Base-by-base conservation (phyloP, 306 rosid species). In the Vigna reflexopilosa region DNA sequence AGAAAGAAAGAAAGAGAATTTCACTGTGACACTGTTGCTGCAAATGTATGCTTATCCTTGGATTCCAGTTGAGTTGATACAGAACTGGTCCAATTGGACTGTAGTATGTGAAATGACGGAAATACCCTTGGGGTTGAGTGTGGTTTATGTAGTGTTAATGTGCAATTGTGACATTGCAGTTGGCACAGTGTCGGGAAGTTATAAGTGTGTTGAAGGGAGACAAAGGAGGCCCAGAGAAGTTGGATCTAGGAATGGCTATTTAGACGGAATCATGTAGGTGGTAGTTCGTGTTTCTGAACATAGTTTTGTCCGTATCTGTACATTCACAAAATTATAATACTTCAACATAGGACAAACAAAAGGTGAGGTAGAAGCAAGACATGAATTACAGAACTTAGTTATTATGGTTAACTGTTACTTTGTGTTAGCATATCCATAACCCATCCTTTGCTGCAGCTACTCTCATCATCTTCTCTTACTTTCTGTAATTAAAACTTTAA, bases 41-140 rank as follows among this genome's bases (percentile, higher is more conserved):
- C 47, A 61, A 72, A 47, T 78, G 86, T 76, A 63, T 70, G 73
- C 86, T 86, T 87, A 87, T 86, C 88, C 77, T 38, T 80, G 44
- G 83, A 66, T 80, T 62, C 73, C 77, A 83, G 86, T 81, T 74
- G 79, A 83, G 86, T 82, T 74, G 79, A 71, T n/a, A 80, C 83
- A 71, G 84, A 68, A 62, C 66, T 5, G 66, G 42, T 59, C 42
- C 42, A 62, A n/a, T 30, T 75, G 82, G 87, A 83, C 38, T 71
- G 7, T 65, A 51, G 28, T 4, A 0, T 0, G 4, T 15, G 74
- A 3, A 70, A 19, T 79, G 13, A 42, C 47, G 13, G 47, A 42
- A 42, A 42, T 42, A 42, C 47, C 47, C 47, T 42, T 19, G 65
- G 9, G 12, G 40, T 3, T 9, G 11, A 9, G 12, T 9, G 9